Evolutionary conservation across 2,329 filamentous ascomycete genomes (phyloP), one percentile per base, ranked within the genome.

Genomic region (Colletotrichum sp.): DNA sequence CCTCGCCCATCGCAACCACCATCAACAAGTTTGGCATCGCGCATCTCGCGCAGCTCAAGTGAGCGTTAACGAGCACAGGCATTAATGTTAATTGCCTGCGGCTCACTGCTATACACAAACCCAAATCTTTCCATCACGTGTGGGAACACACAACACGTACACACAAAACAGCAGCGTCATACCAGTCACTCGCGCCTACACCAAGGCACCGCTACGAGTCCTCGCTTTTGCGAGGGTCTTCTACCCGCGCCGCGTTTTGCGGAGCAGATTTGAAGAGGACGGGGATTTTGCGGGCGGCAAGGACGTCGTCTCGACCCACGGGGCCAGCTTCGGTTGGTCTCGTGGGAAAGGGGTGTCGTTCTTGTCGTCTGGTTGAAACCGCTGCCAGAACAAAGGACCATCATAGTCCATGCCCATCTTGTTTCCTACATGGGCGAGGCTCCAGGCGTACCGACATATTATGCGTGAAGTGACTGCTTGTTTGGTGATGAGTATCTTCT

Each of bases 381-480:
- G 83, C 82, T 89, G 87, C 88, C 79, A 89, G 84, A 89, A 69
- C 80, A 81, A 76, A 77, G 88, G 87, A 85, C 87, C 87, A 88
- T 89, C 88, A 89, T 89, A 89, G 88, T 89, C 88, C 88, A 81
- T 83, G 87, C 83, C 87, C 83, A 85, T 86, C 83, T 84, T 79
- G 75, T 76, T 79, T 80, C 71, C 81, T 79, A 89, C 87, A 83
- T 84, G 84, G 87, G 86, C 86, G 87, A 85, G 88, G 88, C 88
- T 89, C 88, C 88, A 78, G 82, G 87, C 82, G 87, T 81, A 86
- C 87, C 88, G 78, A 76, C 74, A 76, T 66, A 34, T 60, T 6
- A 2, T 63, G 28, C 28, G 9, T 21, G 10, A 36, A 24, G 21
- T 43, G 61, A 64, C 3, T 8, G 5, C 12, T 13, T 24, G 18